phyloP scores from a whole-genome alignment of 768 basidiomycete species.

The Sporobolomyces roseus region DNA sequence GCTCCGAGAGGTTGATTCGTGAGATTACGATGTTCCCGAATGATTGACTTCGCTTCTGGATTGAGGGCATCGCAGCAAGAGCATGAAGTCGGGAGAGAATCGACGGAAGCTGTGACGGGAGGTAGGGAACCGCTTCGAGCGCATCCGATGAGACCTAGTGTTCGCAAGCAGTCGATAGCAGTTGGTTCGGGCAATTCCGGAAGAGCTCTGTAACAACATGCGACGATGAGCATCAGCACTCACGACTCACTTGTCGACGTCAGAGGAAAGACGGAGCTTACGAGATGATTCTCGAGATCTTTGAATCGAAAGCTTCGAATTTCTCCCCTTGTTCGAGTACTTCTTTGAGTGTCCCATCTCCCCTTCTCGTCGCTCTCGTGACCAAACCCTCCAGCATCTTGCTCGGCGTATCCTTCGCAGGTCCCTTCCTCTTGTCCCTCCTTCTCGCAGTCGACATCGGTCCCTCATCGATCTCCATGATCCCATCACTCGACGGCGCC shows the following conservation, averaged over 20 bases:
- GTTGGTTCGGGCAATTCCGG: neutral
- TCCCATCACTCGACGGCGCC: conserved; percentile 22
- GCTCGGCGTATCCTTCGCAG: conserved; percentile 21
- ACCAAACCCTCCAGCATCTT: neutral
- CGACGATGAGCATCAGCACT: neutral
- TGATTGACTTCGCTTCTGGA: neutral
- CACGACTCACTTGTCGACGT: neutral
- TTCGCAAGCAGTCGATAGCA: neutral
- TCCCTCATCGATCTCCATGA: conserved; percentile 17
- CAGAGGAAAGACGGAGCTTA: conserved; percentile 1
- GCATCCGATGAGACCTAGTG: conserved; percentile 27
- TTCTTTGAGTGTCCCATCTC: neutral
- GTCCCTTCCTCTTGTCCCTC: conserved; percentile 1
- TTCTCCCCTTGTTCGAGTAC: conserved; percentile 4
- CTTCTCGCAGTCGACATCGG: neutral
- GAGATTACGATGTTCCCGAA: conserved; percentile 7
- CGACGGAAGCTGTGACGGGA: neutral
- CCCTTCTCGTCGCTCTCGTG: neutral
- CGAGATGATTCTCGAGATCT: conserved; percentile 8
- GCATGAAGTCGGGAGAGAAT: neutral
- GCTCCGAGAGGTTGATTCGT: conserved; percentile 10
- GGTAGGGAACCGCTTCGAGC: conserved; percentile 19
- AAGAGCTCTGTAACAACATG: neutral
- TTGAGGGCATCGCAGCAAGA: conserved; percentile 23
- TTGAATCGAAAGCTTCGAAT: conserved; percentile 15